phyloP scores from a whole-genome alignment of 768 basidiomycete genomes.

The Ramaria sp. region DNA sequence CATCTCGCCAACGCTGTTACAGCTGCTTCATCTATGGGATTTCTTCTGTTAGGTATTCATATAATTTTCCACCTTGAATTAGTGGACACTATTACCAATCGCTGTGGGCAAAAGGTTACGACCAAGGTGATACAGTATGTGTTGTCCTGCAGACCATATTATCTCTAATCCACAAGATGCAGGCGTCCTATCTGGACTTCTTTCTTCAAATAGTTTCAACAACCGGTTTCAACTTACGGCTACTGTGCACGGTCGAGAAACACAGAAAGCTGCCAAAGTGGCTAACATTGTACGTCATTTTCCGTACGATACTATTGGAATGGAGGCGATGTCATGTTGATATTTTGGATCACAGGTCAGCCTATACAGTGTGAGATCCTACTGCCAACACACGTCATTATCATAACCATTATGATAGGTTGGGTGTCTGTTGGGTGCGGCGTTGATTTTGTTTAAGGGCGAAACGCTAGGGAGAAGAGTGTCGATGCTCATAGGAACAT shows the following conservation, averaged over 20 bases:
- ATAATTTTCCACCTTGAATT: neutral
- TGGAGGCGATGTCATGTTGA: no score
- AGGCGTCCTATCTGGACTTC: slow-evolving; percentile 5
- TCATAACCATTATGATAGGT: neutral
- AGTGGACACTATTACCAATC: neutral
- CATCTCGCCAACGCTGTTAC: slow-evolving; percentile 7
- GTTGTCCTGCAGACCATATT: neutral
- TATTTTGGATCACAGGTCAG: neutral
- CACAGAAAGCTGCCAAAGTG: slow-evolving; percentile 7
- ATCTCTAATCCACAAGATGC: neutral
- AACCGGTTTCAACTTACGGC: slow-evolving; percentile 2
- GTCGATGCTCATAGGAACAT: slow-evolving; percentile 4
- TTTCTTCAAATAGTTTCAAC: slow-evolving; percentile 1
- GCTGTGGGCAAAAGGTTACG: neutral
- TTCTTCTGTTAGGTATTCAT: slow-evolving; percentile 3
- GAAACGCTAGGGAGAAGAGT: slow-evolving; percentile 2
- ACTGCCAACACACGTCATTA: neutral
- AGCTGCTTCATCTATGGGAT: slow-evolving; percentile 3
- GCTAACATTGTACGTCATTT: slow-evolving; percentile 7
- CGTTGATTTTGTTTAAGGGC: slow-evolving; percentile 5
- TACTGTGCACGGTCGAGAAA: slow-evolving; percentile 2
- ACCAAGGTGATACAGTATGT: neutral
- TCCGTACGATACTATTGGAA: neutral
- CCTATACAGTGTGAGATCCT: neutral
- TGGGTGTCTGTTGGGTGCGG: slow-evolving; percentile 7